A percentile compares a stretch with the other conserved stretches of the same genome.
These are phyloP conservation scores for Candida pseudofarinosa DNA, from an alignment of 805 yeast genomes.

Conservation along the genomic window DNA sequence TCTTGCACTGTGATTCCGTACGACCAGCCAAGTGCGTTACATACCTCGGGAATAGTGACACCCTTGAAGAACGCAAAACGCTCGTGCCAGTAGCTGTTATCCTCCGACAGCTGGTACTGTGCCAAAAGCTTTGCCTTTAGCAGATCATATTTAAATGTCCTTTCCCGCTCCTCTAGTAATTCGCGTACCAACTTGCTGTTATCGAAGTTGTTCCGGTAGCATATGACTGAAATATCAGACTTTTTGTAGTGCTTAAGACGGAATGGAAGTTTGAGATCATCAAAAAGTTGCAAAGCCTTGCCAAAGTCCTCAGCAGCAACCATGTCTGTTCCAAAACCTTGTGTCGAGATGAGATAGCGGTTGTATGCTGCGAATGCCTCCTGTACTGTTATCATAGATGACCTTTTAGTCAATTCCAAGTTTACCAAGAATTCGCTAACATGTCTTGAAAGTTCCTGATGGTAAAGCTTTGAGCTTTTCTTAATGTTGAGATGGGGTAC, in stretches of 20 bases:
- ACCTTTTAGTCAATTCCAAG: conserved; percentile 23
- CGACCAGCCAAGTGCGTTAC: conserved; percentile 58
- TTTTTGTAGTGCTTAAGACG: conserved; percentile 29
- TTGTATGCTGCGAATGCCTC: conserved; percentile 42
- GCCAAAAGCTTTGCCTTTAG: conserved; percentile 17
- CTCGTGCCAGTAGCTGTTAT: conserved; percentile 13
- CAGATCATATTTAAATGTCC: conserved; percentile 20
- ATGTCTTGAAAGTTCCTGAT: conserved; percentile 73
- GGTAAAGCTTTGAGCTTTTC: conserved; percentile 35
- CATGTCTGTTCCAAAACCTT: conserved; percentile 54
- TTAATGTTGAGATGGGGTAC: conserved; percentile 34
- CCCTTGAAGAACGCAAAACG: conserved; percentile 27
- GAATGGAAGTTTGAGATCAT: conserved; percentile 55
- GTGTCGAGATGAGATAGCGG: conserved; percentile 28
- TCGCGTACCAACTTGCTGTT: conserved; percentile 24
- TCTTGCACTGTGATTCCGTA: conserved; percentile 63
- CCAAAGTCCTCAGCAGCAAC: conserved; percentile 66
- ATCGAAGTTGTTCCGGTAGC: conserved; percentile 23
- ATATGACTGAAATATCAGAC: conserved; percentile 32
- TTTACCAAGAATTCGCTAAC: conserved; percentile 62
- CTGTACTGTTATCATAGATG: conserved; percentile 38
- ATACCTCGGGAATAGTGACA: conserved; percentile 37
- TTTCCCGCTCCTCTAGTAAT: conserved; percentile 20
- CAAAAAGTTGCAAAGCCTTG: conserved; percentile 57
- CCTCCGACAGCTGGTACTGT: conserved; percentile 6